A percentile compares a stretch with the other conserved stretches of the same genome.
These are phyloP conservation scores for Scutellaria galericulata DNA, from an alignment of 257 asterid species.

Conservation along the genomic window DNA sequence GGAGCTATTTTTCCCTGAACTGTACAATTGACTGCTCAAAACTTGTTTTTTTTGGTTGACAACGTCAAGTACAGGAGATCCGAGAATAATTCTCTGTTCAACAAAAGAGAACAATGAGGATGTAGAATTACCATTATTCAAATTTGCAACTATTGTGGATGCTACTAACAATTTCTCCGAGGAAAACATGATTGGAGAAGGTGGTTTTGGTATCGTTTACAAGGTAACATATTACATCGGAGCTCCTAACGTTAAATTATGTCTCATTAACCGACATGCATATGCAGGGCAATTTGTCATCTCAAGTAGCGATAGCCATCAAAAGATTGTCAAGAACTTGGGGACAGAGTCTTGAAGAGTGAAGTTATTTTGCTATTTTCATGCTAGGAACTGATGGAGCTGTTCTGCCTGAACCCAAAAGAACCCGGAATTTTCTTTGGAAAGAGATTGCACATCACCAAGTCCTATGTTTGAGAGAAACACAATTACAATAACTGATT, in stretches of 20 bases:
- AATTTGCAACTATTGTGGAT: neutral
- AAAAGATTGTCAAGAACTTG: constrained; percentile 41
- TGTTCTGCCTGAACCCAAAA: constrained; percentile 38
- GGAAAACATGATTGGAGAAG: constrained; percentile 10
- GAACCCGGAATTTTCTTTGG: constrained; percentile 49
- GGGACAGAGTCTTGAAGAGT: constrained; percentile 19
- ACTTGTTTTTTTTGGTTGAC: neutral
- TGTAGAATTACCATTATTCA: neutral
- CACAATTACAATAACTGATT: constrained; percentile 23
- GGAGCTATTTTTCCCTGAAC: neutral
- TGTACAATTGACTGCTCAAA: neutral
- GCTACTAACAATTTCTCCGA: neutral
- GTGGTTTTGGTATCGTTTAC: constrained; percentile 33
- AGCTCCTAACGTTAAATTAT: neutral
- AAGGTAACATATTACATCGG: neutral
- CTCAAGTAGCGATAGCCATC: constrained; percentile 42
- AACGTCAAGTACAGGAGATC: neutral
- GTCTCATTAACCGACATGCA: neutral
- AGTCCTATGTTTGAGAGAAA: neutral
- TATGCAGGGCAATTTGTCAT: constrained; percentile 40
- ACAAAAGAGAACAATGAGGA: constrained; percentile 25
- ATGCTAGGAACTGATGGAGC: constrained; percentile 45
- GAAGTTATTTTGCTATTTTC: constrained; percentile 30
- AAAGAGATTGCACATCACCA: constrained; percentile 4
- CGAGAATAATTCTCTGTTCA: neutral